Conservation (phyloP, 768 basidiomycete species). For the Fistulinella prunicolor region DNA sequence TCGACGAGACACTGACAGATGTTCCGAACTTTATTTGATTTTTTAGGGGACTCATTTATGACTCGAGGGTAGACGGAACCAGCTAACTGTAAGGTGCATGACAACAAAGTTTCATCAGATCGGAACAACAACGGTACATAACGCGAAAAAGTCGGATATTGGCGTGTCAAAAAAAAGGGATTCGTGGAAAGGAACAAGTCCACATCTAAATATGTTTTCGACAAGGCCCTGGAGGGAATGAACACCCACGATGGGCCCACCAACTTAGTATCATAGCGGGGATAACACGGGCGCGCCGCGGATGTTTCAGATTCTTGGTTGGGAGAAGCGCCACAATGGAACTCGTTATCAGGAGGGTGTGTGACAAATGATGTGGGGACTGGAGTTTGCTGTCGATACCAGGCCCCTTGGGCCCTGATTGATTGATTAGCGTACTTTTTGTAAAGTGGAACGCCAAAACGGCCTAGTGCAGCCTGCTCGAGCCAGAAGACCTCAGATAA, state of each 20-base stretch:
- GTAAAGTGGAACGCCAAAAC: neutral
- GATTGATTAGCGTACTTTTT: neutral
- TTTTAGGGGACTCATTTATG: neutral
- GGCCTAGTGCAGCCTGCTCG: neutral
- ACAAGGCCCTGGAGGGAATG: neutral
- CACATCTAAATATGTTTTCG: neutral
- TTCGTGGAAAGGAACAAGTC: neutral
- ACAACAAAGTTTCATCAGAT: neutral
- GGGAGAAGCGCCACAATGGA: slow-evolving; percentile 2
- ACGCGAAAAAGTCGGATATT: neutral
- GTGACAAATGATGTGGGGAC: neutral
- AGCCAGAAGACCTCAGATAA: slow-evolving; percentile 1
- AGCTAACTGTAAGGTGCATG: neutral
- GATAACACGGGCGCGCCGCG: neutral
- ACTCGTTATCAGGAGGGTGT: neutral
- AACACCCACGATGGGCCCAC: neutral
- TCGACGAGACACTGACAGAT: no score
- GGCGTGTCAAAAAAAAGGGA: neutral
- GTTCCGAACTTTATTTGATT: no score
- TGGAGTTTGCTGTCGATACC: neutral
- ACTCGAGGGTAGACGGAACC: neutral
- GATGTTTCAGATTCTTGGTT: slow-evolving; percentile 1
- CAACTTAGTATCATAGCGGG: neutral
- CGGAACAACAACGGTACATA: neutral
- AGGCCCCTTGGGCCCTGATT: slow-evolving; percentile 3